phyloP scores from a whole-genome alignment of 768 basidiomycete species.

The Agaricus sinodeliciosus region DNA sequence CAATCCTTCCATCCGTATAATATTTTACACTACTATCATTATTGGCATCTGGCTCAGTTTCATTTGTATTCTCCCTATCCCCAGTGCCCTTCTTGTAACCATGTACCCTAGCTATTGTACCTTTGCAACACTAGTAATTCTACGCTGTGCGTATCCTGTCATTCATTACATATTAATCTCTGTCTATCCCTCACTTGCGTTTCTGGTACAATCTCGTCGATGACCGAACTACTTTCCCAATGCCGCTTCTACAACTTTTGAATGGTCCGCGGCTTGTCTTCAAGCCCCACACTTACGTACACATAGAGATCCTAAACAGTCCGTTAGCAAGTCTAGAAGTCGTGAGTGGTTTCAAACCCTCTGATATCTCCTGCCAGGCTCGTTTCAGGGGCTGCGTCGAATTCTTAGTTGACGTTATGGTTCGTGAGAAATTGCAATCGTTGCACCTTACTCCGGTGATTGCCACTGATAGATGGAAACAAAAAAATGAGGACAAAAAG shows the following conservation, averaged over 20 bases:
- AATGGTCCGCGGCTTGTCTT: background rate
- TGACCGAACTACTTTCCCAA: background rate
- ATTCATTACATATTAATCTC: background rate
- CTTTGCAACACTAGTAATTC: constrained; percentile 5
- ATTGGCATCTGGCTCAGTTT: background rate
- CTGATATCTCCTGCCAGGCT: too few species aligned
- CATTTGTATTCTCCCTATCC: background rate
- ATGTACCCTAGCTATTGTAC: constrained; percentile 5
- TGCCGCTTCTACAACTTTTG: background rate
- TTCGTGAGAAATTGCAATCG: too few species aligned
- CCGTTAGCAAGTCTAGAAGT: too few species aligned
- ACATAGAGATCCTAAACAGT: too few species aligned
- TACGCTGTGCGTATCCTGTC: background rate
- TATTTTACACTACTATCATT: background rate
- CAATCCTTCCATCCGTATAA: too few species aligned
- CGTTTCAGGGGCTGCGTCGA: too few species aligned
- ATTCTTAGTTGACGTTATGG: too few species aligned
- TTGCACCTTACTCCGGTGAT: too few species aligned
- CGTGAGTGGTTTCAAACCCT: too few species aligned
- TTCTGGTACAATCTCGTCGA: background rate
- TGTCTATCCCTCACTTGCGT: background rate
- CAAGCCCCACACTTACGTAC: too few species aligned
- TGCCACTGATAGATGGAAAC: constrained; percentile 3
- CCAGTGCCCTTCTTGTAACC: constrained; percentile 2
- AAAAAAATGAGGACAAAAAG: background rate